These are phyloP conservation scores for Pichia thaimueangensis DNA, from an alignment of 805 yeast genomes.

Conservation along the genomic window DNA sequence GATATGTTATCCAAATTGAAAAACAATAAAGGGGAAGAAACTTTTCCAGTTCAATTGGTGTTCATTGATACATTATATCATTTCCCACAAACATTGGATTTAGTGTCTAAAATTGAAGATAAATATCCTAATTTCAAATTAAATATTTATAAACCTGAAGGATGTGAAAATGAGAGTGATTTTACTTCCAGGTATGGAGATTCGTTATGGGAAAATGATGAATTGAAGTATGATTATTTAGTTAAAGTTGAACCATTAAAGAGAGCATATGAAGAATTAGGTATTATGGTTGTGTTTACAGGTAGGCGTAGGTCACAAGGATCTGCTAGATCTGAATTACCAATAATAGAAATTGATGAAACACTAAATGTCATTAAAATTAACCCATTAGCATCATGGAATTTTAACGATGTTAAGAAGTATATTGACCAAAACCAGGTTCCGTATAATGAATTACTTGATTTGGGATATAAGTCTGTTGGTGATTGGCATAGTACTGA, in stretches of 20 bases:
- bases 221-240: slow-evolving; percentile 70
- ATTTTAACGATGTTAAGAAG: slow-evolving; percentile 58
- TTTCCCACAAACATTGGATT: slow-evolving; percentile 85
- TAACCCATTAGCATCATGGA: slow-evolving; percentile 85
- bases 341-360: slow-evolving; percentile 70
- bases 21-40: slow-evolving; percentile 4
- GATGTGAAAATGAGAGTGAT: slow-evolving; percentile 48
- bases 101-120: slow-evolving; percentile 51
- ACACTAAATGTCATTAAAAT: slow-evolving; percentile 70
- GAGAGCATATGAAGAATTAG: slow-evolving; percentile 69
- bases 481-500: slow-evolving; percentile 95
- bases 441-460: slow-evolving; percentile 79
- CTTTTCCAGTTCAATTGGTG: slow-evolving; percentile 58
- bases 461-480: slow-evolving; percentile 81
- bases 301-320: slow-evolving; percentile 92
- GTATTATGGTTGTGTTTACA: slow-evolving; percentile 80
- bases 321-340: slow-evolving; percentile 65
- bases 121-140: slow-evolving; percentile 47
- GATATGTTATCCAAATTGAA: slow-evolving; percentile 66
- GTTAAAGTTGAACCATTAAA: slow-evolving; percentile 92
- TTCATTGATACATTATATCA: slow-evolving; percentile 90
- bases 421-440: slow-evolving; percentile 69
- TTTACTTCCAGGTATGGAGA: slow-evolving; percentile 68
- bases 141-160: slow-evolving; percentile 63
- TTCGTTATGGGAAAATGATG: slow-evolving; percentile 77